phyloP scores from a whole-genome alignment of 257 asterid genomes.

The Phtheirospermum japonicum region DNA sequence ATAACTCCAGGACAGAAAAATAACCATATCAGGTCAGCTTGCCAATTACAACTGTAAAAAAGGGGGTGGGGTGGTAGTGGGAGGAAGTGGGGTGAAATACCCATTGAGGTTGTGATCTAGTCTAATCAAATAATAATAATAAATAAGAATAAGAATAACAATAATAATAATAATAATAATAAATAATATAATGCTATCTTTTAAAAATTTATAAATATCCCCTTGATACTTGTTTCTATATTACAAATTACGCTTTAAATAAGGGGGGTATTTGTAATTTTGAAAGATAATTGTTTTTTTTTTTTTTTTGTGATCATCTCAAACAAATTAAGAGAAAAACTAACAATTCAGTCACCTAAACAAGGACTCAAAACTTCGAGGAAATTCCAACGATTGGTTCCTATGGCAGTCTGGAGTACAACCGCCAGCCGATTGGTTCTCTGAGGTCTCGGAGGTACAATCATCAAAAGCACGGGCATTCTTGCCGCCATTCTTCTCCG shows the following conservation, averaged over 20 bases:
- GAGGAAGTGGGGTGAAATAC: background rate
- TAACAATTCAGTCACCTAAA: slow-evolving; percentile 56
- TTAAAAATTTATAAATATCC: background rate
- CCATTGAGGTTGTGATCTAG: background rate
- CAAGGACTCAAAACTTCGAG: slow-evolving; percentile 61
- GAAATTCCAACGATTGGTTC: slow-evolving; percentile 41
- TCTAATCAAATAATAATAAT: background rate
- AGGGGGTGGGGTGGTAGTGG: too few species aligned
- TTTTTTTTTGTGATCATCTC: background rate
- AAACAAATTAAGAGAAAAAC: slow-evolving; percentile 12
- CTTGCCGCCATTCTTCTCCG: slow-evolving; percentile 45
- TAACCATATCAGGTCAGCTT: background rate
- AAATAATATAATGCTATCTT: background rate
- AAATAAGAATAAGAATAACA: too few species aligned
- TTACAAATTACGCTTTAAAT: too few species aligned
- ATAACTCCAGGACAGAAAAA: background rate
- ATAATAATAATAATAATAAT: too few species aligned
- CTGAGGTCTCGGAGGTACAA: slow-evolving; percentile 47
- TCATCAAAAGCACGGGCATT: slow-evolving; percentile 38
- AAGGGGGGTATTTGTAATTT: background rate
- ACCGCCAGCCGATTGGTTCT: slow-evolving; percentile 35
- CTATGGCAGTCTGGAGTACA: slow-evolving; percentile 40
- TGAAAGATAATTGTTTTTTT: background rate
- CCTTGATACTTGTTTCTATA: background rate
- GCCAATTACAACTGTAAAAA: background rate